Evolutionary conservation across 768 basidiomycete species (phyloP), one percentile per base, ranked within the genome.

Genomic region (Tulasnella sp.): DNA sequence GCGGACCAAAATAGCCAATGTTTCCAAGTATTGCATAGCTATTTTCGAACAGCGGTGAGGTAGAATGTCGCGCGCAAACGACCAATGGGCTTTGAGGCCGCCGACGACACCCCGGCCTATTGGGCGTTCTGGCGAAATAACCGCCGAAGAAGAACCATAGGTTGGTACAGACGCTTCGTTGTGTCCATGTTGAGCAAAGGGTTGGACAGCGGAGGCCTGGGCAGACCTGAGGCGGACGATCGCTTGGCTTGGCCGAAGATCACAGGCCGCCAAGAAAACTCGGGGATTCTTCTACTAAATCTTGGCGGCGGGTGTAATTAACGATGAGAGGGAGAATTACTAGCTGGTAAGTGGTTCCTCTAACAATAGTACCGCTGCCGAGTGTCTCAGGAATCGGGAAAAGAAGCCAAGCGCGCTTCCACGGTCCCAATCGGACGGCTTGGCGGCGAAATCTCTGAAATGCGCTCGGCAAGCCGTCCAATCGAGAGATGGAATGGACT

Each of bases 391-490:
- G 62, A 68, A 21, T 68, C 14, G 27, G 62, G 3, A 62, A 31
- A 27, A n/a, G n/a, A 68, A n/a, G 21, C 62, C 27, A 2, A 31
- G 34, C 34, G 31, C 62, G 62, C 24, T 27, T 31, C 62, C 21
- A 68, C 34, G 62, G 62, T 68, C 27, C 62, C 62, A 68, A 68
- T 68, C 62, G 62, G 62, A 68, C 62, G 62, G 62, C 62, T 34
- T 68, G 62, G 62, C 62, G 62, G 62, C 14, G 62, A 68, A 68
- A 68, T 68, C 62, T 68, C 62, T 68, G 62, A 34, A 68, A 68
- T 31, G 62, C 31, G 62, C 34, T 68, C 48, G 34, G 62, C 62
- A 8, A 3, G 14, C 16, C 27, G 27, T 31, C 62, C n/a, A 68
- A 68, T 68, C 24, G 27, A 27, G 16, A 68, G 12, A 1, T n/a